phyloP scores from a whole-genome alignment of 805 yeast species.

The Candida broadrunensis region DNA sequence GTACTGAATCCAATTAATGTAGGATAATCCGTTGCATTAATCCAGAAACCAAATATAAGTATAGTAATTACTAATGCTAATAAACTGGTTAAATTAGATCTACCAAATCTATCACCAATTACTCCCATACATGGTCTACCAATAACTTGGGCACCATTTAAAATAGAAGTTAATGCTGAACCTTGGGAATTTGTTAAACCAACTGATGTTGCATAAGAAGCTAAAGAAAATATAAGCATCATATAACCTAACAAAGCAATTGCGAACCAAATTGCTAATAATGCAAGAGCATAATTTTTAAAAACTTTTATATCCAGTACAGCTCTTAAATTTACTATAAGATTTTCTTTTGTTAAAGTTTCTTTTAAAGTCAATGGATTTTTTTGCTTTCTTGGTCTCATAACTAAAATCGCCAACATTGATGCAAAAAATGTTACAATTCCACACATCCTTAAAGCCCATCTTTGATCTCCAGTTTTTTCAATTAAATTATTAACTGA shows the following conservation, averaged over 20 bases:
- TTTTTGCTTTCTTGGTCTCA: slow-evolving; percentile 43
- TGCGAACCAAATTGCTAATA: slow-evolving; percentile 32
- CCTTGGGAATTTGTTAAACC: slow-evolving; percentile 42
- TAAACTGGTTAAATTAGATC: slow-evolving; percentile 31
- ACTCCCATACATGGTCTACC: slow-evolving; percentile 52
- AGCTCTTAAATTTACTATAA: slow-evolving; percentile 20
- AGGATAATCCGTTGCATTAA: slow-evolving; percentile 30
- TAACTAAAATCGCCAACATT: slow-evolving; percentile 36
- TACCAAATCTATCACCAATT: slow-evolving; percentile 46
- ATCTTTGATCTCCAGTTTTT: slow-evolving; percentile 37
- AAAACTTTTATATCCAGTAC: slow-evolving; percentile 35
- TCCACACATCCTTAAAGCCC: slow-evolving; percentile 44
- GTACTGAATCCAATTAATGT: slow-evolving; percentile 27
- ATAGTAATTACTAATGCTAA: slow-evolving; percentile 21
- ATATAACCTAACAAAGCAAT: slow-evolving; percentile 36
- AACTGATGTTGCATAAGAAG: slow-evolving; percentile 37
- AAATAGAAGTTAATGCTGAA: slow-evolving; percentile 28
- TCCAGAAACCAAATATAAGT: slow-evolving; percentile 36
- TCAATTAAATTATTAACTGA: slow-evolving; percentile 37
- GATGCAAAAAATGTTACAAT: slow-evolving; percentile 28
- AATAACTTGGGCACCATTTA: slow-evolving; percentile 42
- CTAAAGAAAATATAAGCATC: slow-evolving; percentile 32
- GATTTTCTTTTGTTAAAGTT: slow-evolving; percentile 17
- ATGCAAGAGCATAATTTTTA: slow-evolving; percentile 17
- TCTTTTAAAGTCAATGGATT: slow-evolving; percentile 16